Percentiles rank a stretch among this genome's conserved stretches.
phyloP scores from a whole-genome alignment of 1,284 basidiomycete genomes.

The Malassezia caprae region DNA sequence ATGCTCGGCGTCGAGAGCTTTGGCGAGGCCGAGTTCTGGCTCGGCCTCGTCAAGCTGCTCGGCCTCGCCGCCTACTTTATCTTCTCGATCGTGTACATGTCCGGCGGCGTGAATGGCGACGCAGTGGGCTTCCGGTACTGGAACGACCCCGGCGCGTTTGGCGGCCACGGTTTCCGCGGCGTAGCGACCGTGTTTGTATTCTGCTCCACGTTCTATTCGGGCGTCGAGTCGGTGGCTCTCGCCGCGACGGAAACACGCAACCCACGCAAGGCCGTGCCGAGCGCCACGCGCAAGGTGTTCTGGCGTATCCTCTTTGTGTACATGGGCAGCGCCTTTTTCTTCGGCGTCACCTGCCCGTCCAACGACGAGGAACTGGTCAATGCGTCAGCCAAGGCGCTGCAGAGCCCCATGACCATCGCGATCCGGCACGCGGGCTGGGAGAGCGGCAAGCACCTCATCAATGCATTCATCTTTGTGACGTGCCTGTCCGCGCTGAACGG shows the following conservation, averaged over 20 bases:
- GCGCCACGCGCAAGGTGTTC: conserved; percentile 55
- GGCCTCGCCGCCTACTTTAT: conserved; percentile 26
- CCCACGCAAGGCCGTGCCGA: conserved; percentile 24
- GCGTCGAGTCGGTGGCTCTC: conserved; percentile 56
- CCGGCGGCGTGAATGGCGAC: conserved; percentile 22
- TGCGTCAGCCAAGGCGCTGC: conserved; percentile 18
- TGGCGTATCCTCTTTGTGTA: conserved; percentile 66
- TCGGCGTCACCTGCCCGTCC: conserved; percentile 25
- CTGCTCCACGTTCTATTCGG: conserved; percentile 57
- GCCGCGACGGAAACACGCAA: conserved; percentile 31
- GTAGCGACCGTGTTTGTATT: conserved; percentile 58
- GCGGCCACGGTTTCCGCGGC: conserved; percentile 34
- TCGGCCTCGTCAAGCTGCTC: conserved; percentile 24
- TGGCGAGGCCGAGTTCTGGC: conserved; percentile 40
- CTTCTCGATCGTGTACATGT: conserved; percentile 26
- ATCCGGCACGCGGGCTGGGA: conserved; percentile 24
- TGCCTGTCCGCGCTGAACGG: conserved; percentile 30
- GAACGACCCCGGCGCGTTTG: conserved; percentile 50
- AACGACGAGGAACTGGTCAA: conserved; percentile 21
- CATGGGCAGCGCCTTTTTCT: conserved; percentile 29
- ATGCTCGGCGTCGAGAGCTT: conserved; percentile 24
- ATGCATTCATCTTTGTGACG: conserved; percentile 28
- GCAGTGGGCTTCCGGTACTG: conserved; percentile 33
- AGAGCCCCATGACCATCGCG: conserved; percentile 30
- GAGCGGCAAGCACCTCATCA: conserved; percentile 25